A percentile compares a stretch with the other conserved stretches of the same genome.
phyloP scores from a whole-genome alignment of 2,329 filamentous ascomycete genomes.

The Keithomyces neogunnii region DNA sequence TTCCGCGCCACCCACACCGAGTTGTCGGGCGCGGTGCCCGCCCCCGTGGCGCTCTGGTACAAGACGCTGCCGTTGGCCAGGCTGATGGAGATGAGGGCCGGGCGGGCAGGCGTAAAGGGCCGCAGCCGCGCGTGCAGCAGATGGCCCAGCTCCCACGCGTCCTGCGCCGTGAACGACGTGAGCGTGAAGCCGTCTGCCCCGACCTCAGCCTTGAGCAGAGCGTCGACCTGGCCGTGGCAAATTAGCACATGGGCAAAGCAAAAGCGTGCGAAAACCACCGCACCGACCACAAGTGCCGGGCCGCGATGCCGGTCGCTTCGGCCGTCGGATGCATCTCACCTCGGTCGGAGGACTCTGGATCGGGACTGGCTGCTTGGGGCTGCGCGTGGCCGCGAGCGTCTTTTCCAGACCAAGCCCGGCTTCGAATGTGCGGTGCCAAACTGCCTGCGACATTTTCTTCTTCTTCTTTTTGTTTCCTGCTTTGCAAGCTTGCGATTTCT shows the following conservation, averaged over 20 bases:
- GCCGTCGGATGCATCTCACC: slow-evolving; percentile 4
- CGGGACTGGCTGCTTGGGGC: slow-evolving; percentile 5
- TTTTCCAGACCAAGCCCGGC: slow-evolving; percentile 18
- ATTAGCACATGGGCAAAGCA: not conserved
- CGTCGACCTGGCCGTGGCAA: slow-evolving; percentile 14
- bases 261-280: too few species aligned
- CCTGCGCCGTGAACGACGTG: slow-evolving; percentile 50
- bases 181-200: slow-evolving; percentile 35
- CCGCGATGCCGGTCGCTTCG: too few species aligned
- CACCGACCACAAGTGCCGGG: too few species aligned
- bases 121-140: slow-evolving; percentile 56
- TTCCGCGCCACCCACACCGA: slow-evolving; percentile 65
- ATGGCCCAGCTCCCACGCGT: slow-evolving; percentile 58
- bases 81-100: slow-evolving; percentile 56
- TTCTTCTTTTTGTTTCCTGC: slow-evolving; percentile 23
- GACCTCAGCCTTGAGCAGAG: slow-evolving; percentile 16
- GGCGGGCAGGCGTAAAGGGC: slow-evolving; percentile 31
- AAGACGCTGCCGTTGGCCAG: slow-evolving; percentile 49
- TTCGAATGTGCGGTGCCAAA: slow-evolving; percentile 18
- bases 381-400: slow-evolving; percentile 14
- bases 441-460: slow-evolving; percentile 19
- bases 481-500: too few species aligned
- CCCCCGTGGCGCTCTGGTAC: slow-evolving; percentile 61
- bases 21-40: slow-evolving; percentile 63
- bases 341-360: slow-evolving; percentile 9